Evolutionary conservation across 805 yeast genomes (phyloP), one percentile per base, ranked within the genome.

Genomic region (Clavispora carvajalis): DNA sequence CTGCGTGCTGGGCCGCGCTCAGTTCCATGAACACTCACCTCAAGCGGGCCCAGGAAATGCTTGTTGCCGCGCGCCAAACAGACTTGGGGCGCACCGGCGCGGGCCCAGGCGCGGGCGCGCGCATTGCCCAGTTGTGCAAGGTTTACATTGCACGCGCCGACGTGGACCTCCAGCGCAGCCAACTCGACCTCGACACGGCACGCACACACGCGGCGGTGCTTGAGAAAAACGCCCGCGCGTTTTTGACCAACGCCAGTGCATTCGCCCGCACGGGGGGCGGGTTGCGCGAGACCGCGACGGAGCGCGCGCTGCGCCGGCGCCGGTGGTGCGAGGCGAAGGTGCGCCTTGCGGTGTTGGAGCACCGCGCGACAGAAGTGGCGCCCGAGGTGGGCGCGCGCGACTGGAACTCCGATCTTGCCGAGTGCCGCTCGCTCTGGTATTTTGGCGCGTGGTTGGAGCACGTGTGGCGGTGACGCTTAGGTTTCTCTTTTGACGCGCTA

Each of bases 111-210:
- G 34, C 61, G 24, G 71, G 73, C 1, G 44, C 55, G 1, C 39
- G 64, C 15, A 54, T 62, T 22, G 52, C 62, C 10, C 72, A 71
- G 41, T 43, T 74, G 2, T 60, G 74, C 44, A 62, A 69, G 7
- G 57, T 76, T 1, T 49, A 67, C 23, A 69, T 75, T n/a, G 77
- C 74, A 23, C 59, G 81, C 36, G 69, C 77, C 1, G 82, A 77
- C 49, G 63, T 76, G 3, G 80, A 75, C 40, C 49, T 73, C 10
- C 79, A 74, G 51, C 58, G 80, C 40, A 58, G 71, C n/a, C 65
- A 61, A 34, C 37, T 52, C 0, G 55, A 54, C 13, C 44, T 39
- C 19, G 62, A 59, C 8, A 54, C 59, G 18, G 66, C 74, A 0
- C 42, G 44, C 2, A 59, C 60, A 12, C 61, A 63, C 47, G 43